Evolutionary conservation across 805 yeast species (phyloP), one percentile per base, ranked within the genome.

Genomic region (Metschnikowia lochheadii): DNA sequence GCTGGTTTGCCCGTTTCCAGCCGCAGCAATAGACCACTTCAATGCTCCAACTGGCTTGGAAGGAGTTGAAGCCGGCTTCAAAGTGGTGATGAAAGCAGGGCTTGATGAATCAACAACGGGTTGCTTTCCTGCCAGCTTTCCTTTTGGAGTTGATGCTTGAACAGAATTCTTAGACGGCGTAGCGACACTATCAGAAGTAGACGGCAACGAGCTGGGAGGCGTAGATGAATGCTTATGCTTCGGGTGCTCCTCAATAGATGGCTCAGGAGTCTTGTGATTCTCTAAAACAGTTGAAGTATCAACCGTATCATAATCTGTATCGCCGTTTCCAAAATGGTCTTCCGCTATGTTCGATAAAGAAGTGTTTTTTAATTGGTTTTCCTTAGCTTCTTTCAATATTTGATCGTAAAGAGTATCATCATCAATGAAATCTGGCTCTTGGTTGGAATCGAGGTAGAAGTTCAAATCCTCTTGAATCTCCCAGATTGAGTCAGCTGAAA

Each of bases 21-120:
- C 78, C 4, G 82, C 83, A 5, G 82, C 82, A 1, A 81, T 69
- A 0, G 84, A 72, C 73, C 83, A 81, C 59, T 81, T 81, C 48
- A 81, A 64, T 44, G 77, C 80, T 13, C 81, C 81, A 7, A 77
- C 71, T 7, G 82, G 81, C 56, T 76, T 76, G 1, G 76, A 64
- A 11, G 84, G 85, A 5, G 79, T 69, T 3, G 79, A 67, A 1
- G 85, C 83, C 1, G 85, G 85, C 59, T 78, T 80, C 55, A 79
- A 63, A 6, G 69, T 71, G 46, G 72, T 72, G 34, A 73, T 65
- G 31, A 73, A 72, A 5, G 68, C 77, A 3, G 76, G 73, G 40
- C 69, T 69, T 0, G 70, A 53, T 5, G 65, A 49, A 15, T 72
- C 76, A 7, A 67, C 38, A 26, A 42, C 29, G 6, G 46, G 48